Evolutionary conservation across 768 basidiomycete species (phyloP).

Genomic region (Suillus subalutaceus): DNA sequence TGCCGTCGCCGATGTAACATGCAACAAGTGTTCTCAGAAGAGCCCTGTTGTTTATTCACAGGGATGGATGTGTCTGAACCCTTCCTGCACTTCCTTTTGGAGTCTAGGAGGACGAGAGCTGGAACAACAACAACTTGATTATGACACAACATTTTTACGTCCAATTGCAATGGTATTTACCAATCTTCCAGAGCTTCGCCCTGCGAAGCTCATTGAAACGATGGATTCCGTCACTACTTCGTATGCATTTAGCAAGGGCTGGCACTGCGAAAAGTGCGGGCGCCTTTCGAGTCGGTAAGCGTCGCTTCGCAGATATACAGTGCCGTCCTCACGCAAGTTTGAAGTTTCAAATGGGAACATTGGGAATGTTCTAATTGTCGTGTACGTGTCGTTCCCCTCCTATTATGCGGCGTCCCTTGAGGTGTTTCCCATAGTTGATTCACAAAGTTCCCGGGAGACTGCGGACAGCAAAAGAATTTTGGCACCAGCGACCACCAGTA

Average conservation of each 20-base stretch:
- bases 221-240: conserved; percentile 48
- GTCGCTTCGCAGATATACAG: neutral
- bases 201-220: conserved; percentile 34
- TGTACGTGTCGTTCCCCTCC: conserved; percentile 38
- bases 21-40: conserved; percentile 43
- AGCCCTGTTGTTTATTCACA: conserved; percentile 58
- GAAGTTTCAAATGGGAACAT: conserved; percentile 71
- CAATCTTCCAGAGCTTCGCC: conserved; percentile 42
- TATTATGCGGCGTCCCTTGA: conserved; percentile 2
- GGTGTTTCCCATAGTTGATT: conserved; percentile 15
- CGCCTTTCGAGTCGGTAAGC: conserved; percentile 72
- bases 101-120: conserved; percentile 31
- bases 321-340: conserved; percentile 11
- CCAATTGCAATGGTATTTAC: conserved; percentile 34
- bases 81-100: conserved; percentile 63
- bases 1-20: conserved; percentile 23
- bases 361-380: conserved; percentile 71
- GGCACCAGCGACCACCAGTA: conserved; percentile 32
- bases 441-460: conserved; percentile 23
- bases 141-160: conserved; percentile 50
- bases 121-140: conserved; percentile 43
- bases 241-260: conserved; percentile 63
- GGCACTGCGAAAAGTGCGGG: conserved; percentile 71
- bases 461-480: conserved; percentile 41
- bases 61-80: conserved; percentile 67